Percentiles rank a stretch among this genome's conserved stretches.
Evolutionary conservation across 2,329 filamentous ascomycete genomes (phyloP).

Genomic region (Colletotrichum paranaense): DNA sequence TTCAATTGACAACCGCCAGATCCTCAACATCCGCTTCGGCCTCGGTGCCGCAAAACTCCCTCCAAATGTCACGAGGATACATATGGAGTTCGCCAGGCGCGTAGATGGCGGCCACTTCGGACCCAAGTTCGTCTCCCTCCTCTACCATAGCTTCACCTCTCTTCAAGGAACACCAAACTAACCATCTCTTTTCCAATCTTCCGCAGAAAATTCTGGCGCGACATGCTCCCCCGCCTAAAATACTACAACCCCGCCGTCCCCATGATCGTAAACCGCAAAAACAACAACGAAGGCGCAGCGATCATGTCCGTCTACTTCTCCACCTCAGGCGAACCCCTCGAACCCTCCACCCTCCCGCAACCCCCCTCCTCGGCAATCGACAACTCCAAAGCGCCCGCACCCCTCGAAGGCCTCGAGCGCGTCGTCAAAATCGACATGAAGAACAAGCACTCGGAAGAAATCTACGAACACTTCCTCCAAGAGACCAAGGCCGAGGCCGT

Average conservation of each 20-base stretch:
- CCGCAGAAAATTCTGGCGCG: constrained; percentile 86
- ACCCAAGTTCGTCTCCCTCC: constrained; percentile 66
- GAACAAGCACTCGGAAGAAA: constrained; percentile 67
- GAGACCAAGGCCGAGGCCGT: constrained; percentile 71
- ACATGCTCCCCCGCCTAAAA: constrained; percentile 87
- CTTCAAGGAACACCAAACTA: constrained; percentile 44
- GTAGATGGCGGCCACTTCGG: constrained; percentile 77
- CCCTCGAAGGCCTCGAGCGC: constrained; percentile 58
- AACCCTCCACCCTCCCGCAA: constrained; percentile 48
- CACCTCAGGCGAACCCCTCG: constrained; percentile 43
- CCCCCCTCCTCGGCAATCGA: constrained; percentile 60
- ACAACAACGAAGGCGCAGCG: constrained; percentile 65
- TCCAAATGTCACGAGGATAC: constrained; percentile 78
- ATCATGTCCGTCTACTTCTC: constrained; percentile 75
- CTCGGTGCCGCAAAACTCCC: constrained; percentile 87
- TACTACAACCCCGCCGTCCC: constrained; percentile 90
- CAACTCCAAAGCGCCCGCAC: constrained; percentile 59
- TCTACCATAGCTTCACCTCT: constrained; percentile 28
- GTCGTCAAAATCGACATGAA: constrained; percentile 73
- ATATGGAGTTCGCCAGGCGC: constrained; percentile 75
- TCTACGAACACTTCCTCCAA: constrained; percentile 71
- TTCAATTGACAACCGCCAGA: constrained; percentile 58
- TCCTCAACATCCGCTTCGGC: constrained; percentile 81
- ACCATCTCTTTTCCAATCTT: not conserved
- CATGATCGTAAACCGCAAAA: constrained; percentile 82